These are phyloP conservation scores for Leishmania gerbilli DNA, from an alignment of 208 protist species.

Conservation along the genomic window DNA sequence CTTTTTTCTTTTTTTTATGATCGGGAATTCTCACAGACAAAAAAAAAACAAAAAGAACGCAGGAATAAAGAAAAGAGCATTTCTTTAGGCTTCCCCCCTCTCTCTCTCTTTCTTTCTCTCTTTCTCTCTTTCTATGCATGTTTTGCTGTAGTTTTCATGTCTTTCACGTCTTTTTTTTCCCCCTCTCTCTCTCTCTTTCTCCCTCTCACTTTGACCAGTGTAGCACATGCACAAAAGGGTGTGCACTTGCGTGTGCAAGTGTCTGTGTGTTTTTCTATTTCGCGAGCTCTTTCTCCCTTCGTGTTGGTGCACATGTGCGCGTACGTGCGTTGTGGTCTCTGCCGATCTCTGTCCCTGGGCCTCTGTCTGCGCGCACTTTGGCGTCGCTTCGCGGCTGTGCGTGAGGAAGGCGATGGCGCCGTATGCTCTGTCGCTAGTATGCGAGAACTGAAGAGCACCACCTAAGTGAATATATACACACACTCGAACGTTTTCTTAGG, in stretches of 20 bases:
- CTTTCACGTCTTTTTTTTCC: background rate
- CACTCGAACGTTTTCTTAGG: background rate
- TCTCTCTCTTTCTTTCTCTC: too few relatives aligned
- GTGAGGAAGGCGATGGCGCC: background rate
- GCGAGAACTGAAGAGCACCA: background rate
- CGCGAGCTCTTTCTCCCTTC: background rate
- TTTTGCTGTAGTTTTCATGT: background rate
- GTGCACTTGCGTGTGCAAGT: background rate
- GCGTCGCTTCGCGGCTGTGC: background rate
- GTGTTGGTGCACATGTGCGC: background rate
- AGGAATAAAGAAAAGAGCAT: background rate
- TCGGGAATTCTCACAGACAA: background rate
- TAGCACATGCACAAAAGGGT: background rate
- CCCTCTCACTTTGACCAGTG: background rate
- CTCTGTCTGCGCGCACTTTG: background rate
- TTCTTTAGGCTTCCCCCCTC: background rate
- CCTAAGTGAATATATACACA: background rate
- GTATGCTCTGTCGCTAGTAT: background rate
- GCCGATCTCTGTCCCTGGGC: background rate
- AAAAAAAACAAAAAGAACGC: background rate
- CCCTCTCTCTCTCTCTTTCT: background rate
- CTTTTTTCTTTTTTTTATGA: background rate
- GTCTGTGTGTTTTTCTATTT: background rate
- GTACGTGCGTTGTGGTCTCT: background rate
- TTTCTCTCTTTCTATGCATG: too few relatives aligned